Percentiles rank a stretch among this genome's conserved stretches.
phyloP scores from a whole-genome alignment of 2,329 filamentous ascomycete species.

The Lachnellula hyalina region DNA sequence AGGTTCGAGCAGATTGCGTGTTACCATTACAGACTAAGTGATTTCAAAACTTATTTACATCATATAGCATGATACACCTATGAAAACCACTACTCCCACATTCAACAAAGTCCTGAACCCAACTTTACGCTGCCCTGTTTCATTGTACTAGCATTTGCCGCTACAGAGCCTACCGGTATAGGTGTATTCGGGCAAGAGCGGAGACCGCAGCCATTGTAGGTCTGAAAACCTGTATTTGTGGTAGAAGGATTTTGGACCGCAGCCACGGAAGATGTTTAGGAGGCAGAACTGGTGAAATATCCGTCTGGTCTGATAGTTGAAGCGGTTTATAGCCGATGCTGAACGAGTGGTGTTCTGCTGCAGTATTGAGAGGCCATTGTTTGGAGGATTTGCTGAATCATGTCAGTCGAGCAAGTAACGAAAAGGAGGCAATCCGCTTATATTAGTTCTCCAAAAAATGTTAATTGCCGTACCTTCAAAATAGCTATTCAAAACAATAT shows the following conservation, averaged over 20 bases:
- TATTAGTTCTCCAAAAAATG: constrained; percentile 12
- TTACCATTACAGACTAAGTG: not conserved
- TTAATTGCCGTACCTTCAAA: constrained; percentile 1
- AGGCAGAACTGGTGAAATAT: constrained; percentile 7
- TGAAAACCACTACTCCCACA: not conserved
- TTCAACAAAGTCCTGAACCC: not conserved
- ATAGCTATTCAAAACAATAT: constrained; percentile 11
- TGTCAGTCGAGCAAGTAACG: not conserved
- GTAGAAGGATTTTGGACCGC: not conserved
- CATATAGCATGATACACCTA: not conserved
- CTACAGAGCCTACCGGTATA: constrained; percentile 7
- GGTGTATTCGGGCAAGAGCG: constrained; percentile 13
- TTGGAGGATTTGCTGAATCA: constrained; percentile 9
- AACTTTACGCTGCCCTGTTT: not conserved
- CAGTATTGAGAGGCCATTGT: constrained; percentile 15
- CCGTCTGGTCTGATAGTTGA: constrained; percentile 5
- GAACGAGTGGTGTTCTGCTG: constrained; percentile 7
- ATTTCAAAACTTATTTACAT: not conserved
- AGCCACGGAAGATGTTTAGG: constrained; percentile 9
- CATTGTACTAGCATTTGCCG: not conserved
- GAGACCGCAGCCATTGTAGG: constrained; percentile 12
- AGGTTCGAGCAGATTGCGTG: no score
- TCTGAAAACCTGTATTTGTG: not conserved
- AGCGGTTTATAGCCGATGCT: constrained; percentile 14
- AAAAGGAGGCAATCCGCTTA: not conserved